These are phyloP conservation scores for Corniculantispora saksenae DNA, from an alignment of 2,329 filamentous ascomycete genomes.

Conservation along the genomic window DNA sequence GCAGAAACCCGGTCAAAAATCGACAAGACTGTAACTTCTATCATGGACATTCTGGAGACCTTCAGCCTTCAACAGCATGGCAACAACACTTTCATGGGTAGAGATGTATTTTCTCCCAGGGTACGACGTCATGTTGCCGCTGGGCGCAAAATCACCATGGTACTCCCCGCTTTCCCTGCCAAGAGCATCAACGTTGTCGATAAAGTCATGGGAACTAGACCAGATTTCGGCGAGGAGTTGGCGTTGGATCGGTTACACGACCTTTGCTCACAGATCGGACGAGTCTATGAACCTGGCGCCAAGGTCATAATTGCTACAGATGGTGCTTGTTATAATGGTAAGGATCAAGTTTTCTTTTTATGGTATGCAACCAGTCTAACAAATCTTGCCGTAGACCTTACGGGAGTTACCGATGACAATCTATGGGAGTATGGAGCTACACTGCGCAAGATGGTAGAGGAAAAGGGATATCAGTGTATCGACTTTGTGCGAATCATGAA, in stretches of 20 bases:
- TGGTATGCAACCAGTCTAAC: neutral
- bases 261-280: conserved; percentile 8
- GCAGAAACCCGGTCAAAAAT: too few relatives aligned
- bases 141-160: conserved; percentile 18
- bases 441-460: conserved; percentile 16
- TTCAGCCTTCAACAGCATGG: conserved; percentile 18
- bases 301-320: conserved; percentile 18
- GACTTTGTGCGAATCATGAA: conserved; percentile 21
- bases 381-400: conserved; percentile 12
- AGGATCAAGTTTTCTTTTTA: neutral
- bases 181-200: conserved; percentile 18
- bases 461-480: conserved; percentile 16
- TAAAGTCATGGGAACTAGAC: conserved; percentile 19
- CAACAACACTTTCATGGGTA: conserved; percentile 11
- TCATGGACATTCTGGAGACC: conserved; percentile 15
- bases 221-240: conserved; percentile 20
- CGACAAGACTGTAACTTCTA: neutral
- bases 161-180: conserved; percentile 19
- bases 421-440: conserved; percentile 5
- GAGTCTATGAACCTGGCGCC: conserved; percentile 19
- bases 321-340: conserved; percentile 20
- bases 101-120: conserved; percentile 4
- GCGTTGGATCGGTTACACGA: conserved; percentile 18
- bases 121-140: conserved; percentile 15
- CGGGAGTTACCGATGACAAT: conserved; percentile 17